Evolutionary conservation across 768 basidiomycete genomes (phyloP).

Genomic region (Tricholoma terreum): DNA sequence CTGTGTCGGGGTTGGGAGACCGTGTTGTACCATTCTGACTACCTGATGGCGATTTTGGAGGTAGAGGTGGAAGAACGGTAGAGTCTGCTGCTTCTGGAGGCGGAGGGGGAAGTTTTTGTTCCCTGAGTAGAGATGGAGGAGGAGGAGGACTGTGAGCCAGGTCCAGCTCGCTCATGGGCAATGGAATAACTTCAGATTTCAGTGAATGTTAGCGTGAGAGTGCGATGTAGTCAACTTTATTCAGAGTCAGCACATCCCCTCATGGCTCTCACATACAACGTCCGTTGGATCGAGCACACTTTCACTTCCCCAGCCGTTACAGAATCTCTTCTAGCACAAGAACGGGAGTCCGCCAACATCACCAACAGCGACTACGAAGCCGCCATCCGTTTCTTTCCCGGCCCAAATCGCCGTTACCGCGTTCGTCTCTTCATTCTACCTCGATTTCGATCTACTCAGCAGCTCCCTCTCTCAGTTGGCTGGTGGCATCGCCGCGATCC

Average conservation of each 20-base stretch:
- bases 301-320: slow-evolving; percentile 41
- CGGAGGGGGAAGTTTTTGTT: neutral
- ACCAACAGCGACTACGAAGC: slow-evolving; percentile 54
- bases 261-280: slow-evolving; percentile 25
- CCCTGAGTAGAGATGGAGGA: neutral
- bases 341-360: slow-evolving; percentile 50
- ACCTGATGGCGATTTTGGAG: slow-evolving; percentile 1
- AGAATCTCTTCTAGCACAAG: slow-evolving; percentile 49
- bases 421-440: slow-evolving; percentile 24
- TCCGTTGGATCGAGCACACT: slow-evolving; percentile 37
- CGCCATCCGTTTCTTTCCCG: slow-evolving; percentile 52
- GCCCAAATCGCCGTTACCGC: slow-evolving; percentile 35
- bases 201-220: neutral
- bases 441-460: neutral
- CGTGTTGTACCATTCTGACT: neutral
- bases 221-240: too few relatives aligned
- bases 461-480: slow-evolving; percentile 10
- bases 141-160: slow-evolving; percentile 9
- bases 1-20: slow-evolving; percentile 13
- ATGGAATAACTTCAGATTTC: neutral
- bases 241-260: slow-evolving; percentile 5
- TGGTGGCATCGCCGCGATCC: slow-evolving; percentile 9
- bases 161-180: slow-evolving; percentile 10
- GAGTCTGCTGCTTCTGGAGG: slow-evolving; percentile 2
- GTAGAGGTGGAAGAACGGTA: slow-evolving; percentile 5